phyloP scores from a whole-genome alignment of 2,329 filamentous ascomycete genomes.

The Colletotrichum eremochloae region DNA sequence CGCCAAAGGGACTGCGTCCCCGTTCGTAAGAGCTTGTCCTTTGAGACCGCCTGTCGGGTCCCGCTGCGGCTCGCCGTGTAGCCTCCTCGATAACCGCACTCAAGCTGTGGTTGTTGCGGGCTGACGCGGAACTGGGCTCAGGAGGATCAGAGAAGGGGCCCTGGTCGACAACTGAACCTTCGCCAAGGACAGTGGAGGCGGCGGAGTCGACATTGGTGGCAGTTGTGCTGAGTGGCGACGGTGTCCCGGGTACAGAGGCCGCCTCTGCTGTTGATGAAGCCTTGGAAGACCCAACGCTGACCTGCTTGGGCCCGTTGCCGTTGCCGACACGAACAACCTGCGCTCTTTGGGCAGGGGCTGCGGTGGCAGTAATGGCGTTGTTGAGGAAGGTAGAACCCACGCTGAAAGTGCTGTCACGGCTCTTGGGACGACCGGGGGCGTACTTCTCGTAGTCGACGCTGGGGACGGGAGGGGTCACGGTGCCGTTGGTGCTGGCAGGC shows the following conservation, averaged over 20 bases:
- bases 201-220: conserved; percentile 55
- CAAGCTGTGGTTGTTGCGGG: conserved; percentile 61
- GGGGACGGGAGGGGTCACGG: conserved; percentile 78
- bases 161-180: conserved; percentile 62
- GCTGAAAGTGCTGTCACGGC: conserved; percentile 72
- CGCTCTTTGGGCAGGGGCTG: conserved; percentile 65
- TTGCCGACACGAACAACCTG: conserved; percentile 72
- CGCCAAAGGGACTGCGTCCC: conserved; percentile 67
- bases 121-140: conserved; percentile 42
- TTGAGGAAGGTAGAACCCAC: conserved; percentile 78
- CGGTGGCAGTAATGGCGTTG: conserved; percentile 70
- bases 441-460: conserved; percentile 76
- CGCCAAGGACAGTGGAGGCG: conserved; percentile 62
- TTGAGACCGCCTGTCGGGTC: conserved; percentile 48
- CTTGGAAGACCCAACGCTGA: conserved; percentile 53
- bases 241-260: conserved; percentile 33
- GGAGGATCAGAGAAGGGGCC: conserved; percentile 73
- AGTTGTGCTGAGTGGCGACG: conserved; percentile 40
- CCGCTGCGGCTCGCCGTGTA: conserved; percentile 54
- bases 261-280: conserved; percentile 43
- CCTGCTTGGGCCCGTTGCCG: conserved; percentile 59
- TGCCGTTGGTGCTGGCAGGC: conserved; percentile 66
- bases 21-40: conserved; percentile 47
- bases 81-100: conserved; percentile 70
- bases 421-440: conserved; percentile 62